Evolutionary conservation across 441 rosid species (phyloP).

Genomic region (Omphalea diandra): DNA sequence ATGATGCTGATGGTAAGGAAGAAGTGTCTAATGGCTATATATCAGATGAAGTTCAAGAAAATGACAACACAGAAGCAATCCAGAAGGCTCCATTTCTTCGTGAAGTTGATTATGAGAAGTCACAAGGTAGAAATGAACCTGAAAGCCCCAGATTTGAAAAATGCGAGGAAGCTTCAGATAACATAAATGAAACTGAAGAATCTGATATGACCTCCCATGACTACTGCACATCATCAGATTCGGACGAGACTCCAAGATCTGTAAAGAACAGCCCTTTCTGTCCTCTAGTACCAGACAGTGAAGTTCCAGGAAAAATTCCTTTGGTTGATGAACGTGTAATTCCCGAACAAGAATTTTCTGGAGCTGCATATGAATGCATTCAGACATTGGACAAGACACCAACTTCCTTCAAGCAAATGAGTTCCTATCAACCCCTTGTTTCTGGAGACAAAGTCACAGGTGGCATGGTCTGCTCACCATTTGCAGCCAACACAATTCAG

Average conservation of each 20-base stretch:
- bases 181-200: neutral
- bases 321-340: conserved; percentile 15
- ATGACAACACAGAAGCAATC: neutral
- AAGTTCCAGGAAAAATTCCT: neutral
- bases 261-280: neutral
- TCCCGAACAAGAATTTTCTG: conserved; percentile 21
- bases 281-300: conserved; percentile 7
- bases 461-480: conserved; percentile 20
- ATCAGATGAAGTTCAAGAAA: conserved; percentile 5
- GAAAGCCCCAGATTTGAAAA: neutral
- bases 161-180: neutral
- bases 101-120: neutral
- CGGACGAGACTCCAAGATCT: conserved; percentile 16
- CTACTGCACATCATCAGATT: too few species aligned
- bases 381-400: conserved; percentile 19
- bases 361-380: neutral
- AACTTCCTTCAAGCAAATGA: conserved; percentile 6
- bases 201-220: too few species aligned
- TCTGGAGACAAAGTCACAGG: conserved; percentile 7
- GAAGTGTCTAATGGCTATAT: neutral
- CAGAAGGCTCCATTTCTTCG: neutral
- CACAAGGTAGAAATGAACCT: neutral
- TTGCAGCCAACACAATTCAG: conserved; percentile 35
- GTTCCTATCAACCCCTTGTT: conserved; percentile 7
- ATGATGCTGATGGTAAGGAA: neutral